A percentile compares a stretch with the other conserved stretches of the same genome.
phyloP scores from a whole-genome alignment of 2,329 filamentous ascomycete species.

The Pseudogymnoascus verrucosus region DNA sequence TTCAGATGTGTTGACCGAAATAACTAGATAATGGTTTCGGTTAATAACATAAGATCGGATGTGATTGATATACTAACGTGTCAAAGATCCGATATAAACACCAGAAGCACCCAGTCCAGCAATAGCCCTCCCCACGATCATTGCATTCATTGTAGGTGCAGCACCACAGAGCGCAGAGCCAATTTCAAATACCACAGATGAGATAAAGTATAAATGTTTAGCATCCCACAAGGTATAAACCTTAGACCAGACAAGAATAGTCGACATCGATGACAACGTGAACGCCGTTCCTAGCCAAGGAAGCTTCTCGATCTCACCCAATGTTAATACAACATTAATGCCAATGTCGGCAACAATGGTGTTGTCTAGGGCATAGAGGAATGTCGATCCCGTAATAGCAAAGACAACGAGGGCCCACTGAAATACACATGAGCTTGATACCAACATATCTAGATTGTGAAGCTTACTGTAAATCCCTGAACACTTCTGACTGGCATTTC shows the following conservation, averaged over 20 bases:
- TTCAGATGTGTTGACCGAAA: too few relatives aligned
- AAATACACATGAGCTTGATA: too few relatives aligned
- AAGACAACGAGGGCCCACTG: too few relatives aligned
- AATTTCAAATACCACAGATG: not conserved
- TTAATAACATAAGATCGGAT: not conserved
- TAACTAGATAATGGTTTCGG: not conserved
- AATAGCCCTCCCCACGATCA: constrained; percentile 2
- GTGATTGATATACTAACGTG: not conserved
- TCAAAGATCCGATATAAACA: not conserved
- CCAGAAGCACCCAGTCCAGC: not conserved
- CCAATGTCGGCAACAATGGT: constrained; percentile 20
- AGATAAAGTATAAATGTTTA: too few relatives aligned
- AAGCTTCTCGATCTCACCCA: constrained; percentile 20
- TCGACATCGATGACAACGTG: constrained; percentile 16
- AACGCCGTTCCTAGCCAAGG: constrained; percentile 24
- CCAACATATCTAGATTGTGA: too few relatives aligned
- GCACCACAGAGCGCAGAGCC: not conserved
- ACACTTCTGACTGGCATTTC: too few relatives aligned
- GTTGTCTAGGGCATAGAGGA: constrained; percentile 13
- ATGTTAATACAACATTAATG: constrained; percentile 16
- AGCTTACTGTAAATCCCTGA: too few relatives aligned
- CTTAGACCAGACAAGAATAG: not conserved
- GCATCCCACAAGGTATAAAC: not conserved
- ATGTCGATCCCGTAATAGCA: constrained; percentile 12
- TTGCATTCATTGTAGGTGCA: not conserved